These are phyloP conservation scores for Onygenales sp. DNA, from an alignment of 2,329 filamentous ascomycete genomes.

Conservation along the genomic window DNA sequence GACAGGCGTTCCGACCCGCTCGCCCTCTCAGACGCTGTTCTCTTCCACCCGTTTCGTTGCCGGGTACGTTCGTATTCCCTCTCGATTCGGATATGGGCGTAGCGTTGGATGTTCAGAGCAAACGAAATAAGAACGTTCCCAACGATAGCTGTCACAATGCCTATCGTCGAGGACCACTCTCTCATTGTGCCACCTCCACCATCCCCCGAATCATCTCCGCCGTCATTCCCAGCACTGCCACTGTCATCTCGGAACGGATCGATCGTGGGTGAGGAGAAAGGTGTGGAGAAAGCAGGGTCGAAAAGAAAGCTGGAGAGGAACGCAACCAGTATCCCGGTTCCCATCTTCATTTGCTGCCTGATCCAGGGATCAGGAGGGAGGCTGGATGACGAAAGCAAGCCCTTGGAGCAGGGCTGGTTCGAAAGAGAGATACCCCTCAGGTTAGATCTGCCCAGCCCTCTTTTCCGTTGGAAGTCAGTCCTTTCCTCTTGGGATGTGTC, in stretches of 20 bases:
- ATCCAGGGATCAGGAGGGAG: neutral
- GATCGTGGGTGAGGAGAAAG: slow-evolving; percentile 1
- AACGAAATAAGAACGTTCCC: slow-evolving; percentile 93
- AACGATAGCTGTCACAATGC: slow-evolving; percentile 82
- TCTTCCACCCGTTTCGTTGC: slow-evolving; percentile 46
- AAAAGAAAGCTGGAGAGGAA: slow-evolving; percentile 4
- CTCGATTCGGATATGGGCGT: slow-evolving; percentile 80
- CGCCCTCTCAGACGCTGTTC: slow-evolving; percentile 18
- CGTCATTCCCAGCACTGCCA: neutral
- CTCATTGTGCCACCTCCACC: slow-evolving; percentile 7
- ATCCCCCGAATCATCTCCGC: neutral
- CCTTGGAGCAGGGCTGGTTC: neutral
- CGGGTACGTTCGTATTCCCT: slow-evolving; percentile 54
- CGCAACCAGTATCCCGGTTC: neutral
- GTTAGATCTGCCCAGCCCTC: neutral
- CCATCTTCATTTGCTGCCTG: neutral
- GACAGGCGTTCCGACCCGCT: neutral
- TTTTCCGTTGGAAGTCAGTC: neutral
- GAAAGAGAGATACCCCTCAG: neutral
- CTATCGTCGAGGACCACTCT: slow-evolving; percentile 70
- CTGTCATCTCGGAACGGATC: neutral
- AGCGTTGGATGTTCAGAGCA: slow-evolving; percentile 91
- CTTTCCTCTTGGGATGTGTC: neutral
- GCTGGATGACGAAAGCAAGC: neutral
- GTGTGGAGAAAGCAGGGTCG: slow-evolving; percentile 1